Evolutionary conservation across 345 rosid species (phyloP), one percentile per base, ranked within the genome.

Genomic region (Euphorbia tirucalli): DNA sequence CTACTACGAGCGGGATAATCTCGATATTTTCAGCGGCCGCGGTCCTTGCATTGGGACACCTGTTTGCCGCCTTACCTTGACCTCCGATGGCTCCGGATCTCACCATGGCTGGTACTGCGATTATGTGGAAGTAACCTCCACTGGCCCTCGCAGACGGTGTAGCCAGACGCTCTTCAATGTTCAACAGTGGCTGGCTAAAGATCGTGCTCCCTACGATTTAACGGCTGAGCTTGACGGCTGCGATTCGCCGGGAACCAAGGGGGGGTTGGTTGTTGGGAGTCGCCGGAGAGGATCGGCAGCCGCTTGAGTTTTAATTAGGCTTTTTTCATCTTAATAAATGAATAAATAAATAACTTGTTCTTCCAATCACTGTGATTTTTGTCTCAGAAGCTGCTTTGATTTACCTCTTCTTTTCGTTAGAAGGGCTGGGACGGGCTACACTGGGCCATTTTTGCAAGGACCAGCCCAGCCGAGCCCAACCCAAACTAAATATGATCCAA

Each of bases 51-150:
- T 82, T 7, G 77, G 66, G 6, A 4, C 77, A 5, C 86, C 85
- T 9, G 13, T 81, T 0, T 86, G 90, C 71, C 56, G 83, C 46
- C 85, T 86, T 49, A 84, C 81, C 77, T 49, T 86, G 61, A 86
- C 87, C 41, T 86, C 88, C 0, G 84, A 84, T 21, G 87, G 87
- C 25, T 71, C 79, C 0, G 90, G 87, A 11, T 1, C 18, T 5
- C 80, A 77, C 78, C 86, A 77, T 19, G 87, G 87, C n/a, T 84
- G 86, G 87, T 86, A 77, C 73, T 86, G 86, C 41, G 80, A 82
- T 14, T 82, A 80, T 58, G 46, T 86, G 14, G 87, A 86, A 70
- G 85, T 84, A 59, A 84, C 83, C 13, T 67, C 81, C 56, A 74
- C 80, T 3, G 81, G 84, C 0, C 82, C 79, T 35, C 82, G 71